Conservation (phyloP, 352 stramenopile genomes). For the Globisporangium acanthophoron region DNA sequence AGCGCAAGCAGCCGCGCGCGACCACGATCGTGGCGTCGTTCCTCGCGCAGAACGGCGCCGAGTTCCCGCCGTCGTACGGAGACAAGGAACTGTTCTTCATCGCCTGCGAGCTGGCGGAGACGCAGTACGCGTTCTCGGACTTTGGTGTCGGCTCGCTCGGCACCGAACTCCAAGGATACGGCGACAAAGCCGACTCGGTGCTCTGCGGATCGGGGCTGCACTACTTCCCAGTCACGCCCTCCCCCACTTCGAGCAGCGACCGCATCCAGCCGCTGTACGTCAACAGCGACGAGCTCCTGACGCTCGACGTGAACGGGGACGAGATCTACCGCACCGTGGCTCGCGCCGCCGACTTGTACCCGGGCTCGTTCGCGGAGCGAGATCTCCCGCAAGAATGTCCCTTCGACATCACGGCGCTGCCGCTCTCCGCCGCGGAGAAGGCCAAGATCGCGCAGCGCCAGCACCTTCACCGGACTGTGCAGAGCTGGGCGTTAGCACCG, state of each 20-base stretch:
- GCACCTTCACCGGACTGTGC: constrained; percentile 35
- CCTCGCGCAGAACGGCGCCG: constrained; percentile 31
- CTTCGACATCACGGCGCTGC: constrained; percentile 41
- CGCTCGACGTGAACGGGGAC: constrained; percentile 34
- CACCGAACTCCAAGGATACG: constrained; percentile 27
- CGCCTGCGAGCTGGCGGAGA: constrained; percentile 61
- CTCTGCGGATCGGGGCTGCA: constrained; percentile 57
- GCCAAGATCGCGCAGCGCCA: constrained; percentile 38
- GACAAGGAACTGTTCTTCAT: constrained; percentile 83
- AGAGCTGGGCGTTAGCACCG: constrained; percentile 15
- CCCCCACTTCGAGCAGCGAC: constrained; percentile 1
- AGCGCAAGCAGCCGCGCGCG: constrained; percentile 53
- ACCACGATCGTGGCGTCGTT: constrained; percentile 63
- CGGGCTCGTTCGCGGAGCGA: constrained; percentile 35
- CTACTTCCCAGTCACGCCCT: constrained; percentile 34
- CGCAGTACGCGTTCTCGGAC: constrained; percentile 62
- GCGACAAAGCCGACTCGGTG: constrained; percentile 20
- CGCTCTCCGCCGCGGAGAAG: constrained; percentile 29
- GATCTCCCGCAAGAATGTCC: constrained; percentile 45
- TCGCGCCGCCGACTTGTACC: constrained; percentile 40
- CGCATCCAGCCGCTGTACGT: constrained; percentile 38
- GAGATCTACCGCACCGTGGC: constrained; percentile 43
- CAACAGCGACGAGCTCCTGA: constrained; percentile 64
- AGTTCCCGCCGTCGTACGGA: constrained; percentile 41
- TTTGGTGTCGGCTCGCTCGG: constrained; percentile 53